Evolutionary conservation across 192 early-diverging fungal species (phyloP).

Genomic region (Dispira parvispora): DNA sequence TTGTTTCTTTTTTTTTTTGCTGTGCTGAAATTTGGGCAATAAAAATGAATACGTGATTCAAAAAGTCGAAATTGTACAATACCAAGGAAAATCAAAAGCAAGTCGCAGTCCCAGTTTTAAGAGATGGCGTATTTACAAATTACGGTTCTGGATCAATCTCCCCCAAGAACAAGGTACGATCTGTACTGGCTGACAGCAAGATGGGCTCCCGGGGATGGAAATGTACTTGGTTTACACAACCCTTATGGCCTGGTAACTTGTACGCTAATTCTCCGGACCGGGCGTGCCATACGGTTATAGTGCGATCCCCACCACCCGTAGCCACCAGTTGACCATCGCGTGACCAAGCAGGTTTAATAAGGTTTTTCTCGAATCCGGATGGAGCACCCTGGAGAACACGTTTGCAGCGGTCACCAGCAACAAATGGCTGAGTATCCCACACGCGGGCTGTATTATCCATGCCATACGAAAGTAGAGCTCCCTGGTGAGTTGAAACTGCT

Average conservation of each 20-base stretch:
- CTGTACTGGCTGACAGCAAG: constrained; percentile 67
- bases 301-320: constrained; percentile 70
- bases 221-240: constrained; percentile 82
- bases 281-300: constrained; percentile 81
- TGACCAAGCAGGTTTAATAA: constrained; percentile 81
- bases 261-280: constrained; percentile 64
- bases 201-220: constrained; percentile 83
- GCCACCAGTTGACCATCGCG: constrained; percentile 71
- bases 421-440: constrained; percentile 91
- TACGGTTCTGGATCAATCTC: constrained; percentile 39
- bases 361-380: constrained; percentile 89
- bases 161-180: constrained; percentile 78
- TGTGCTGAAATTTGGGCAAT: no score
- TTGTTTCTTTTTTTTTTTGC: no score
- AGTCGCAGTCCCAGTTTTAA: no score
- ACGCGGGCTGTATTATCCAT: constrained; percentile 92
- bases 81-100: no score
- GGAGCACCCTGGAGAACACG: constrained; percentile 74
- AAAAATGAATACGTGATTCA: no score
- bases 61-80: no score
- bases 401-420: constrained; percentile 49
- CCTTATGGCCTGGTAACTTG: constrained; percentile 91
- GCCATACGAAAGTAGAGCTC: constrained; percentile 62
- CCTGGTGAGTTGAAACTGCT: constrained; percentile 67
- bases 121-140: no score